Base-by-base conservation (phyloP, 495 filamentous ascomycete genomes). In the Penicillium atrosanguineum region DNA sequence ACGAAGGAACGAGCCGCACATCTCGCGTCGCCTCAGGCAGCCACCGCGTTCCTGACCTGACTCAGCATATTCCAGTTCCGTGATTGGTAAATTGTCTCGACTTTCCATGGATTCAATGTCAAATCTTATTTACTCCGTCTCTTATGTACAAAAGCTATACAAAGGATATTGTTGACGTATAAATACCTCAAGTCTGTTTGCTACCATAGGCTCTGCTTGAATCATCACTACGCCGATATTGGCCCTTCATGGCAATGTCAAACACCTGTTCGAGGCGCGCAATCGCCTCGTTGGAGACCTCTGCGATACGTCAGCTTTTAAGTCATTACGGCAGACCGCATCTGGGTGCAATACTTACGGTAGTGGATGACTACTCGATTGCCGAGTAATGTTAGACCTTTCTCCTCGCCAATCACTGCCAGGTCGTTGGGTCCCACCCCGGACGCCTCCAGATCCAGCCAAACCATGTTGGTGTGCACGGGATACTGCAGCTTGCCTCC, bases 381-480 rank as follows among this genome's bases (percentile, higher is more conserved):
- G 19, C 75, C 75, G 9, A 66, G 26, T 40, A 79, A 52, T 55
- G 60, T 64, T 40, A 79, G 50, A 0, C 75, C 75, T 42, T 75
- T 67, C 34, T 71, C 56, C 19, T 71, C 47, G 19, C 69, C 72
- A 43, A 76, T 76, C 7, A 65, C 62, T 6, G 67, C 53, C 16
- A 79, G 55, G 31, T 79, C 75, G 50, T 76, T 75, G 15, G 66
- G 63, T 7, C 71, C 74, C 28, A 77, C 48, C 6, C 73, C 72
- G 23, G 71, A 72, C 2, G 60, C 60, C 21, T 85, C 82, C 26
- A 96, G 69, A 69, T 95, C 88, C 51, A 96, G 57, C 93, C 91
- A 97, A 15, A 95, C 83, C 87, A 96, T 96, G 68, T 97, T 96
- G 38, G 92, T 96, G 60, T 96, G 87, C 4, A 74, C 65, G 2